A percentile compares a stretch with the other conserved stretches of the same genome.
phyloP scores from a whole-genome alignment of 169 alveolate species.

The Plasmodium ovale region DNA sequence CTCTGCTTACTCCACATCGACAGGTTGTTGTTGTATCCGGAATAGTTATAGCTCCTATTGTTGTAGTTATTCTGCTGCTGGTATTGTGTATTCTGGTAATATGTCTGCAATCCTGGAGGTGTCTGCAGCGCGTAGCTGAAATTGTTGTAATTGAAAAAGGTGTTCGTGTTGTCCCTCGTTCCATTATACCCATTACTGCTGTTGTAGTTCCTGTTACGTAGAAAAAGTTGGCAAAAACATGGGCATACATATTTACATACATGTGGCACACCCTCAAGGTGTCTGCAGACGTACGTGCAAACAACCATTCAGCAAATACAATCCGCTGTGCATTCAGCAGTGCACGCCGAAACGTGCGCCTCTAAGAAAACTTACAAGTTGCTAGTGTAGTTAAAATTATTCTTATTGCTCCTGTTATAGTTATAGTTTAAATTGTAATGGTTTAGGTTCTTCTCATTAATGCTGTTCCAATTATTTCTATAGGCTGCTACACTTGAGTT shows the following conservation, averaged over 20 bases:
- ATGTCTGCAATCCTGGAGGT: slow-evolving; percentile 72
- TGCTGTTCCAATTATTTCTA: slow-evolving; percentile 54
- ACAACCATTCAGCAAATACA: too few relatives aligned
- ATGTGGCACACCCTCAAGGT: too few relatives aligned
- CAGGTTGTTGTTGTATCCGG: slow-evolving; percentile 62
- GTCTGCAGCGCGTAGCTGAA: slow-evolving; percentile 44
- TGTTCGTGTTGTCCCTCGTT: slow-evolving; percentile 52
- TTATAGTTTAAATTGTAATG: slow-evolving; percentile 59
- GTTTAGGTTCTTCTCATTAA: slow-evolving; percentile 61
- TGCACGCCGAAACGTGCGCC: too few relatives aligned
- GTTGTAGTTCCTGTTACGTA: slow-evolving; percentile 46
- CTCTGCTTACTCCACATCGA: slow-evolving; percentile 76
- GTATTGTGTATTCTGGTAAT: slow-evolving; percentile 61
- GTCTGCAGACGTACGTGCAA: too few relatives aligned
- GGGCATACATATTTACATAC: too few relatives aligned
- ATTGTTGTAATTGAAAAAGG: slow-evolving; percentile 57
- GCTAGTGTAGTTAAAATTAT: slow-evolving; percentile 41
- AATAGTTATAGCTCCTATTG: slow-evolving; percentile 59
- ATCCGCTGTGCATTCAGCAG: too few relatives aligned
- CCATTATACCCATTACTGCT: slow-evolving; percentile 67
- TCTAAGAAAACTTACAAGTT: slow-evolving; percentile 63
- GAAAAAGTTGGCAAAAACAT: too few relatives aligned
- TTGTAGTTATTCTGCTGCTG: slow-evolving; percentile 71
- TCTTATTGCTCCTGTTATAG: slow-evolving; percentile 45
- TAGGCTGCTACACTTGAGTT: slow-evolving; percentile 36